Base-by-base conservation (phyloP, 257 asterid genomes). In the Henckelia pumila region DNA sequence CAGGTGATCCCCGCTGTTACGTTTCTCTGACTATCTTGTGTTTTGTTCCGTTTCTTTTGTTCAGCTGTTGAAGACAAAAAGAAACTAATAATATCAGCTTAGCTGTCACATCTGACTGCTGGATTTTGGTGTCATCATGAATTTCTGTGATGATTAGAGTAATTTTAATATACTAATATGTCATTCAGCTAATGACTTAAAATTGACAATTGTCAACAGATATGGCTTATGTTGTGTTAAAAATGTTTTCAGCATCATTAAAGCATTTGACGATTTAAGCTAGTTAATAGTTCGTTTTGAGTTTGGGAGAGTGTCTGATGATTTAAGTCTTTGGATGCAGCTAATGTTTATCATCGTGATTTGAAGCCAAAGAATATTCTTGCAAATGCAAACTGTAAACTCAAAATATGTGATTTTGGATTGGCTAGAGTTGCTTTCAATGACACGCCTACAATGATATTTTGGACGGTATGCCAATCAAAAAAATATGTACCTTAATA, bases 331-430 rank as follows among this genome's bases (percentile, higher is more conserved):
- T 64, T 82, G 24, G 55, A 59, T 84, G 83, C 92, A 92, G 96
- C 98, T 72, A 92, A 87, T 80, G 98, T 92, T 67, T 92, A 87
- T 74, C 98, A 92, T 71, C 93, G 96, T 57, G 96, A 92, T 76
- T 78, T 92, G 44, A 92, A 89, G 70, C 98, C 96, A 13, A 89
- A 92, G 76, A 89, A 92, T 70, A 87, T 92, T 37, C 81, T 92
- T 80, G 98, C 98, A 64, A 92, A 92, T 87, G 98, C 96, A 35
- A 92, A 92, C 75, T 92, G 96, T 73, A 92, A 92, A 79, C 90
- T 92, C 77, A 89, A 92, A 79, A 89, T 92, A 66, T 92, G 98
- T 76, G 98, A 89, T 87, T 88, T 92, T 67, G 98, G 98, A 63
- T 77, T 89, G 86, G 98, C 98, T 24, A 85, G 98, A 82, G 98